phyloP scores from a whole-genome alignment of 371 early-diverging fungal genomes.

The Synchytrium microbalum region DNA sequence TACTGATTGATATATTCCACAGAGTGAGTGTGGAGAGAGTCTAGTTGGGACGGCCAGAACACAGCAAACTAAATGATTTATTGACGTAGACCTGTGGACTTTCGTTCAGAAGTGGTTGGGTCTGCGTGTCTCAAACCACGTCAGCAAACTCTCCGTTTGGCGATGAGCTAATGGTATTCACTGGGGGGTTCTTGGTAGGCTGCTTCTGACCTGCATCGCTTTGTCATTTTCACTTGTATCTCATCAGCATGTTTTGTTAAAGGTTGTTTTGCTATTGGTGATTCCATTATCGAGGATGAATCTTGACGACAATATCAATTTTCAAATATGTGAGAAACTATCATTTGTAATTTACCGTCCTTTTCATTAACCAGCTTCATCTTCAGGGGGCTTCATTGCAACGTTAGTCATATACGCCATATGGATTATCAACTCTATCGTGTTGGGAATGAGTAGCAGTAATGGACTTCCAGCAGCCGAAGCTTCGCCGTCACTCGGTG shows the following conservation, averaged over 20 bases:
- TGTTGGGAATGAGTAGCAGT: neutral
- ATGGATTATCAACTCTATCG: constrained; percentile 20
- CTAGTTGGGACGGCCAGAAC: neutral
- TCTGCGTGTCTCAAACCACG: constrained; percentile 16
- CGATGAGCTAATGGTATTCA: constrained; percentile 22
- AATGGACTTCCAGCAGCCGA: neutral
- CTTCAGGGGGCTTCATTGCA: constrained; percentile 10
- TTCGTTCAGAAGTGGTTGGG: neutral
- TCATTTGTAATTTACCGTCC: neutral
- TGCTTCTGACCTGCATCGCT: no score
- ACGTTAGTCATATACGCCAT: constrained; percentile 18
- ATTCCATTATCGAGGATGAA: constrained; percentile 15
- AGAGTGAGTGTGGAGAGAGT: neutral
- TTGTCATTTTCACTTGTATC: no score
- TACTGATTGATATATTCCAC: neutral
- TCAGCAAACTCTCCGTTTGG: constrained; percentile 22
- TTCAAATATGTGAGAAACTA: constrained; percentile 15
- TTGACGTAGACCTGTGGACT: constrained; percentile 7
- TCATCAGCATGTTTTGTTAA: no score
- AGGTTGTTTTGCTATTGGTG: constrained; percentile 11
- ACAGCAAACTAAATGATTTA: neutral
- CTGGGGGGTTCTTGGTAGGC: constrained; percentile 24
- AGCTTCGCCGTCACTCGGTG: constrained; percentile 1
- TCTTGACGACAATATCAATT: constrained; percentile 17
- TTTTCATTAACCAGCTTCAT: neutral